Evolutionary conservation across 768 basidiomycete species (phyloP), one percentile per base, ranked within the genome.

Genomic region (Agrocybe pediades): DNA sequence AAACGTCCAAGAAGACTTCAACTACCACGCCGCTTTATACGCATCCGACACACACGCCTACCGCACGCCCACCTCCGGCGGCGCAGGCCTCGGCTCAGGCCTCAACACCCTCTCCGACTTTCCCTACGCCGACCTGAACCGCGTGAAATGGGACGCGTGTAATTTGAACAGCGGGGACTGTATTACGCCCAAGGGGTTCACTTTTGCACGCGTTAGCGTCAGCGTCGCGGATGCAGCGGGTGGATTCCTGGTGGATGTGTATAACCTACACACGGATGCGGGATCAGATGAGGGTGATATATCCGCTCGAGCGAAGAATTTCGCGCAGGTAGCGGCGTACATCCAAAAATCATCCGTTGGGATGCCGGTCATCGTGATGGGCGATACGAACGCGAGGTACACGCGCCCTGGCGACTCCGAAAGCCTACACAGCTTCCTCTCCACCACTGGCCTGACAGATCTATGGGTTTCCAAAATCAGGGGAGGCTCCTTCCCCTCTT

Each of bases 161-260:
- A 56, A 67, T 54, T 36, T 60, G 26, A 67, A 68, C 54, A 43
- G 57, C n/a, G 67, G 64, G 8, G 71, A 74, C 57, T 75, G 74
- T 56, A 61, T 75, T 16, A 73, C 72, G 9, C 72, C 72, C 0
- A 74, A 74, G 53, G 72, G 74, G 8, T 75, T 75, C 65, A 73
- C 69, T 0, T 72, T 70, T 59, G 65, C 67, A 61, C 71, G 72
- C 42, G 40, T 70, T 2, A 60, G 63, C 39, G 59, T 68, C 33
- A 58, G n/a, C n/a, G n/a, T n/a, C n/a, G n/a, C n/a, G n/a, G n/a
- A n/a, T n/a, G n/a, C n/a, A n/a, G n/a, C 65, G 9, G 70, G 70
- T 17, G 72, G 72, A 7, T 52, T 65, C 19, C 73, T 66, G 62
- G 41, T 74, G 6, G 72, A 73, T 48, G 58, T 71, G 11, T 74